Conservation (phyloP, 1,139 yeast species). For the Saccharomyces hybrid region DNA sequence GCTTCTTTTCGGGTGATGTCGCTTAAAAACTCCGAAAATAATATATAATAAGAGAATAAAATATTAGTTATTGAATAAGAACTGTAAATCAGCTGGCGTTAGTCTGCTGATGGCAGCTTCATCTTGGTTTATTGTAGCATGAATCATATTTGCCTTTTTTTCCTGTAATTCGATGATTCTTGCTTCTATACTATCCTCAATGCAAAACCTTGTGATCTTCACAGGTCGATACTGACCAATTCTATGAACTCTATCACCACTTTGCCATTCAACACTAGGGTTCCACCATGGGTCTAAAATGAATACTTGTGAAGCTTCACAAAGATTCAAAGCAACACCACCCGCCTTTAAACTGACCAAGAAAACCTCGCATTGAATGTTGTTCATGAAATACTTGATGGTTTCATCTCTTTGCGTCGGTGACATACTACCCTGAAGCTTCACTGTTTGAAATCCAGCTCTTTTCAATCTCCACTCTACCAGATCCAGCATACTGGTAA, state of each 20-base stretch:
- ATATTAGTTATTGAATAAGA: slow-evolving; percentile 66
- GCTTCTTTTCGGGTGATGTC: not conserved
- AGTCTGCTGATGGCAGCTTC: slow-evolving; percentile 81
- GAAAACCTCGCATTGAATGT: slow-evolving; percentile 85
- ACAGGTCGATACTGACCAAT: slow-evolving; percentile 95
- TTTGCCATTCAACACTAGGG: slow-evolving; percentile 96
- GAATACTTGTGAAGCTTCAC: slow-evolving; percentile 95
- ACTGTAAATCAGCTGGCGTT: slow-evolving; percentile 91
- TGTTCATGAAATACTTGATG: slow-evolving; percentile 85
- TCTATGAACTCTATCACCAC: slow-evolving; percentile 96
- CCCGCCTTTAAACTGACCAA: slow-evolving; percentile 95
- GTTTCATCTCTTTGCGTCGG: slow-evolving; percentile 91
- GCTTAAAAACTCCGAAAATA: not conserved
- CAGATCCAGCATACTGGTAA: slow-evolving; percentile 90
- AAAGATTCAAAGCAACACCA: slow-evolving; percentile 91
- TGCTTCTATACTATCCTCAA: slow-evolving; percentile 94
- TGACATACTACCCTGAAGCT: slow-evolving; percentile 92
- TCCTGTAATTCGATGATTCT: slow-evolving; percentile 93
- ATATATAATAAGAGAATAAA: not conserved
- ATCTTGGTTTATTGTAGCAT: slow-evolving; percentile 89
- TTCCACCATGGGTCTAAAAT: slow-evolving; percentile 99
- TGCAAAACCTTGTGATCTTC: slow-evolving; percentile 83
- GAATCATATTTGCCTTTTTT: slow-evolving; percentile 95
- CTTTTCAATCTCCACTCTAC: slow-evolving; percentile 92
- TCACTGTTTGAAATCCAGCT: slow-evolving; percentile 92